Conservation (phyloP, 2,329 filamentous ascomycete species). For the Hirsutella rhossiliensis region DNA sequence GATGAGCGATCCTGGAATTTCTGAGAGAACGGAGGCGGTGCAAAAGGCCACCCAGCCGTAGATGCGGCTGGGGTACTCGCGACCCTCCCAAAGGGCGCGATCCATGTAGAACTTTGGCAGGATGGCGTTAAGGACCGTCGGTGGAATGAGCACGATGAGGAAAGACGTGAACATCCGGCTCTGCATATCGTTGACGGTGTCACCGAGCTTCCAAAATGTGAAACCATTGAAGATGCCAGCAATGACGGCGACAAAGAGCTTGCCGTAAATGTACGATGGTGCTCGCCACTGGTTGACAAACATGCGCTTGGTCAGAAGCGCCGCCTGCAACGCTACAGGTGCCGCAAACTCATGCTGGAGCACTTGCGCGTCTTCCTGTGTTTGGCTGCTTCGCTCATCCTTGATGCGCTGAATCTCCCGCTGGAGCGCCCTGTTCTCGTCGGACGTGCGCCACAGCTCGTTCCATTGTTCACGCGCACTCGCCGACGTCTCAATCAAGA, state of each 20-base stretch:
- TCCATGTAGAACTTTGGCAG: slow-evolving; percentile 60
- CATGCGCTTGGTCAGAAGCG: slow-evolving; percentile 40
- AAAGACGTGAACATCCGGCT: slow-evolving; percentile 65
- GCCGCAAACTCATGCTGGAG: slow-evolving; percentile 49
- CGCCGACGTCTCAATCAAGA: slow-evolving; percentile 43
- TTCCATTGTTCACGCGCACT: slow-evolving; percentile 44
- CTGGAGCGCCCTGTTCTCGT: slow-evolving; percentile 31
- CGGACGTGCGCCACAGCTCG: slow-evolving; percentile 44
- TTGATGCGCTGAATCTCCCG: slow-evolving; percentile 42
- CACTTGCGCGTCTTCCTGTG: slow-evolving; percentile 27
- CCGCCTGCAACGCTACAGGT: slow-evolving; percentile 40
- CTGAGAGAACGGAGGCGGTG: slow-evolving; percentile 51
- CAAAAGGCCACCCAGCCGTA: slow-evolving; percentile 66
- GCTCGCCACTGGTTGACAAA: slow-evolving; percentile 55
- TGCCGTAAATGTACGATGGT: slow-evolving; percentile 50
- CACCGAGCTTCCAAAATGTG: slow-evolving; percentile 53
- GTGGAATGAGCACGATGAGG: slow-evolving; percentile 63
- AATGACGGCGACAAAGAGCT: slow-evolving; percentile 48
- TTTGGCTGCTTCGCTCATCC: slow-evolving; percentile 26
- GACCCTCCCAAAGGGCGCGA: slow-evolving; percentile 54
- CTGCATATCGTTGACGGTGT: slow-evolving; percentile 50
- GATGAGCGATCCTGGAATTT: slow-evolving; percentile 58
- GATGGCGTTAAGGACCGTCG: slow-evolving; percentile 64
- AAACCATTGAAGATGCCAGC: slow-evolving; percentile 59
- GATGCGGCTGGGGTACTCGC: slow-evolving; percentile 68